A percentile compares a stretch with the other conserved stretches of the same genome.
Conservation (phyloP, 331 rosid species). For the Acacia pycnantha region DNA sequence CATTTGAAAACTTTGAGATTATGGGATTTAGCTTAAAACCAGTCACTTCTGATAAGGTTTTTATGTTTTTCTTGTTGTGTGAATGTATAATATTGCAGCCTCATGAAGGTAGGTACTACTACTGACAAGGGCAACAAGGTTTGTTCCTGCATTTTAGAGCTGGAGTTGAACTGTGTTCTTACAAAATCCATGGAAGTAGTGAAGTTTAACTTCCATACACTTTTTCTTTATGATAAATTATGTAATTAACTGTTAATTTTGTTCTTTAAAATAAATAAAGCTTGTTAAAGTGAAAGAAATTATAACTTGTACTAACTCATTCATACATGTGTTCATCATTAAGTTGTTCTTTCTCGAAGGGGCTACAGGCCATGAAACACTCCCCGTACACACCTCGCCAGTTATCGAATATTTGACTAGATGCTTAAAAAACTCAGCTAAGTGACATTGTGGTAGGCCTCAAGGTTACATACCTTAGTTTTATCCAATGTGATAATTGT, state of each 20-base stretch:
- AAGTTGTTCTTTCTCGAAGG: too few species aligned
- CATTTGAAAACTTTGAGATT: background rate
- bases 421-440: too few species aligned
- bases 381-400: too few species aligned
- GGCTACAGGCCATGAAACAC: too few species aligned
- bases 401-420: too few species aligned
- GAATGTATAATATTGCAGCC: constrained; percentile 38
- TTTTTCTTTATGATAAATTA: background rate
- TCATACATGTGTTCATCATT: too few species aligned
- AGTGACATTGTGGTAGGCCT: too few species aligned
- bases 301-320: background rate
- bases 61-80: background rate
- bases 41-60: background rate
- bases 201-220: background rate
- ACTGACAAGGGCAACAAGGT: constrained; percentile 18
- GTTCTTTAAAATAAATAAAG: background rate
- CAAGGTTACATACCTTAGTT: too few species aligned
- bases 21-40: background rate
- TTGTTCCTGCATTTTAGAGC: background rate
- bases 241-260: background rate
- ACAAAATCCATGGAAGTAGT: constrained; percentile 17
- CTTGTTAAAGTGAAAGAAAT: background rate
- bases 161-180: constrained; percentile 24
- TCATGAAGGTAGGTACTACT: constrained; percentile 49
- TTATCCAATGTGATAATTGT: too few species aligned